Conservation (phyloP, 2,329 filamentous ascomycete genomes). For the Simplicillium sp. region DNA sequence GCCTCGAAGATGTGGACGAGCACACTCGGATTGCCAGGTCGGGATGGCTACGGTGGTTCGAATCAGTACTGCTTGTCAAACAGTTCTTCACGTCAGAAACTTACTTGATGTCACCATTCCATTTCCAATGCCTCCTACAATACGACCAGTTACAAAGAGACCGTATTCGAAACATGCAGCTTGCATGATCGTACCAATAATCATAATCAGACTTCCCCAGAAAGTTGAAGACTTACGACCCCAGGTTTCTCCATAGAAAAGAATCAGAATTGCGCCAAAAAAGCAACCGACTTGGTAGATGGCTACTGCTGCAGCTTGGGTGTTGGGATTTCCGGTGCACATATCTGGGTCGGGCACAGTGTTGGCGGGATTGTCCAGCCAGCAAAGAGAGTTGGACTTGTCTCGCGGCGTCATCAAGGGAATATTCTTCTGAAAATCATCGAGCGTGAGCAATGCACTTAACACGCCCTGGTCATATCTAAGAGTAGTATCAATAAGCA, state of each 20-base stretch:
- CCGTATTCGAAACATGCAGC: slow-evolving; percentile 14
- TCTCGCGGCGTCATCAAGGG: slow-evolving; percentile 17
- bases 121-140: slow-evolving; percentile 17
- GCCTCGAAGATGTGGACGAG: slow-evolving; percentile 15
- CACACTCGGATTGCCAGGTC: slow-evolving; percentile 19
- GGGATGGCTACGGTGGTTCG: slow-evolving; percentile 12
- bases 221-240: slow-evolving; percentile 21
- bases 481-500: no score
- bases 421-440: slow-evolving; percentile 15
- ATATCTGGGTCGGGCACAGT: slow-evolving; percentile 10
- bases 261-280: slow-evolving; percentile 16
- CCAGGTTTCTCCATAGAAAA: slow-evolving; percentile 19
- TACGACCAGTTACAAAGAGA: slow-evolving; percentile 13
- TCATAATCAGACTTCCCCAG: slow-evolving; percentile 20
- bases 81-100: background rate
- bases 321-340: slow-evolving; percentile 16
- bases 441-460: slow-evolving; percentile 16
- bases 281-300: slow-evolving; percentile 19
- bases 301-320: slow-evolving; percentile 17
- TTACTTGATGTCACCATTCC: slow-evolving; percentile 17
- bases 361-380: slow-evolving; percentile 10
- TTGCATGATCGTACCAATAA: slow-evolving; percentile 17
- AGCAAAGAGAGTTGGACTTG: slow-evolving; percentile 14
- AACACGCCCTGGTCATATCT: slow-evolving; percentile 19
- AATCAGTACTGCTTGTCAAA: background rate